Percentiles rank a stretch among this genome's conserved stretches.
phyloP scores from a whole-genome alignment of 495 filamentous ascomycete genomes.

The Glutinoglossum americanum region DNA sequence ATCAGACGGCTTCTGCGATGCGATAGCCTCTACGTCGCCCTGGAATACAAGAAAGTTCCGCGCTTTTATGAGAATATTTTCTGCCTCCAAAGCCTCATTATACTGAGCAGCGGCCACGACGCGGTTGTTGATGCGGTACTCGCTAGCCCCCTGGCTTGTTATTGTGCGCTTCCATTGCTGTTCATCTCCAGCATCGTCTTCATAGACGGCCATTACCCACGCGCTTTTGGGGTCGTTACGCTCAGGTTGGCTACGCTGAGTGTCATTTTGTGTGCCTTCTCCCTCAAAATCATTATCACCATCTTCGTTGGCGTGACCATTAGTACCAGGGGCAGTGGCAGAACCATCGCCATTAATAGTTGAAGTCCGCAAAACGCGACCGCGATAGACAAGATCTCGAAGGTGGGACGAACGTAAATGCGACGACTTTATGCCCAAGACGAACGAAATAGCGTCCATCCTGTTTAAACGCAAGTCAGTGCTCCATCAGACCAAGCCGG shows the following conservation, averaged over 20 bases:
- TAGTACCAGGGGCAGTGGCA: constrained; percentile 28
- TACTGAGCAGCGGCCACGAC: constrained; percentile 78
- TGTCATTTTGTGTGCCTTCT: constrained; percentile 26
- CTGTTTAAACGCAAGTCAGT: constrained; percentile 19
- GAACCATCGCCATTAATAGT: constrained; percentile 78
- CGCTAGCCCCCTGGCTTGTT: constrained; percentile 69
- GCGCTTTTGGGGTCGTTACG: constrained; percentile 70
- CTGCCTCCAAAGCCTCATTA: constrained; percentile 76
- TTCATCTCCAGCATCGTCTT: constrained; percentile 90
- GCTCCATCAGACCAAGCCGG: neutral
- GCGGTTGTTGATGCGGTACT: constrained; percentile 89
- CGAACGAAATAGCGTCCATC: constrained; percentile 99
- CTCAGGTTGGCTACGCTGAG: constrained; percentile 26
- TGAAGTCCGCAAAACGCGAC: constrained; percentile 74
- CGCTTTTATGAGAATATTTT: constrained; percentile 95
- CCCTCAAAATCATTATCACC: constrained; percentile 29
- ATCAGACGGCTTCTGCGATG: constrained; percentile 77
- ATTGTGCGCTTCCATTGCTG: constrained; percentile 91
- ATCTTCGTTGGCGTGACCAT: constrained; percentile 28
- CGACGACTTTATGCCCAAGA: constrained; percentile 93
- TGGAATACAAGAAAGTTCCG: constrained; percentile 97
- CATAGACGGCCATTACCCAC: constrained; percentile 98
- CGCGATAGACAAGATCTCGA: constrained; percentile 86
- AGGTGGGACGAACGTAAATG: constrained; percentile 90
- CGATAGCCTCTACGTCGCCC: constrained; percentile 96